Conservation (phyloP, 257 asterid genomes). For the Jacaranda copaia region DNA sequence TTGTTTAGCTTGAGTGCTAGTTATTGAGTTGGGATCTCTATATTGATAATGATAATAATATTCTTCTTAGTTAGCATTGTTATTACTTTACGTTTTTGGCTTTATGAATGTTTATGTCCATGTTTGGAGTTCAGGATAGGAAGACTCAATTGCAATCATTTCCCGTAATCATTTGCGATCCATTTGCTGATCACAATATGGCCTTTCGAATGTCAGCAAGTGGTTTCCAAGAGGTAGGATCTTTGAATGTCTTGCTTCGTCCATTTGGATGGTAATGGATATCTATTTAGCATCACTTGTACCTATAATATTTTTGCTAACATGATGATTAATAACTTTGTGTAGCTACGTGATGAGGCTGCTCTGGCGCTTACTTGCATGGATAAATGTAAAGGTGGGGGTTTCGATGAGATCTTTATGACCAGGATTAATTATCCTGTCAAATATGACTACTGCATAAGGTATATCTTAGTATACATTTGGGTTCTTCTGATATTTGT, state of each 20-base stretch:
- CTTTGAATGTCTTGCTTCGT: constrained; percentile 13
- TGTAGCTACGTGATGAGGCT: constrained; percentile 85
- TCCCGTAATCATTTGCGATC: constrained; percentile 78
- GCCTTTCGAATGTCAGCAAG: constrained; percentile 83
- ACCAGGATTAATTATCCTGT: constrained; percentile 77
- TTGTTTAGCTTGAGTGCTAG: constrained; percentile 17
- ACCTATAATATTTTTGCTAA: constrained; percentile 27
- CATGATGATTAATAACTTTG: constrained; percentile 26
- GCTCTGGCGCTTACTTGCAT: constrained; percentile 74
- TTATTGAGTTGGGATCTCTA: constrained; percentile 24
- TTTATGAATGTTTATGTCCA: constrained; percentile 13
- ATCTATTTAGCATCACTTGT: constrained; percentile 6
- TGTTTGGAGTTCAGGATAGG: constrained; percentile 66
- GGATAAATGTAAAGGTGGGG: constrained; percentile 74
- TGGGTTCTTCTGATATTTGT: constrained; percentile 22
- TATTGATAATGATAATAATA: background rate
- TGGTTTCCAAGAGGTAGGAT: constrained; percentile 86
- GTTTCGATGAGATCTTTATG: constrained; percentile 88
- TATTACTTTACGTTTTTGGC: constrained; percentile 30
- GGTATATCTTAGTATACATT: constrained; percentile 51
- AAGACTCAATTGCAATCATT: constrained; percentile 57
- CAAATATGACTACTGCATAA: constrained; percentile 81
- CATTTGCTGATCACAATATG: constrained; percentile 73
- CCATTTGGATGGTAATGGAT: constrained; percentile 20
- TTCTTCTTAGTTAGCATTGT: background rate